Evolutionary conservation across 2,329 filamentous ascomycete genomes (phyloP), one percentile per base, ranked within the genome.

Genomic region (Alternaria consortialis): DNA sequence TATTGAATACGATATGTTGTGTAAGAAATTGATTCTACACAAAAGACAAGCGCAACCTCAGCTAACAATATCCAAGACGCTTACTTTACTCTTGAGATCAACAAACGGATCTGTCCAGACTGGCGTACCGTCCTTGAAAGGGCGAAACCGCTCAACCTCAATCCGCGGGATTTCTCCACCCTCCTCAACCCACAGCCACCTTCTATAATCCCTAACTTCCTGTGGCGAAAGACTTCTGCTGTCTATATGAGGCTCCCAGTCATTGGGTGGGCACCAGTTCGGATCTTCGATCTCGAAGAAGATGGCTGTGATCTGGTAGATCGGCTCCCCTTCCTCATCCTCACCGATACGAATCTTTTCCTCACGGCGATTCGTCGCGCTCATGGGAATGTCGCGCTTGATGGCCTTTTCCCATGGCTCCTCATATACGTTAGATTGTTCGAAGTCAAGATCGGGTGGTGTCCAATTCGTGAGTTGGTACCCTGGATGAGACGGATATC

Each of bases 401-500:
- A 31, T 46, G 15, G 31, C 43, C 25, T 17, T 31, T n/a, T n/a
- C 25, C 25, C 27, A 46, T 31, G 43, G 25, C 25, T 46, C 25
- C 5, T 31, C 25, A 15, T 54, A 31, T 13, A 46, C 13, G 23
- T 46, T 8, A n/a, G 25, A 7, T 8, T 46, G 20, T 31, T n/a
- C 43, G 23, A 31, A 5, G 15, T 39, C 36, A 20, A 17, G 36
- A 39, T 15, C 20, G 15, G n/a, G 50, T 17, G 15, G 23, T 53
- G 36, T 44, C 37, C 44, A 60, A 34, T 60, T 31, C 4, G 20
- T 15, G 23, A 17, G 27, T 15, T 17, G 25, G 23, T 51, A 56
- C 25, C 53, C 58, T 8, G 47, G 58, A 50, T 62, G 58, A 13
- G 54, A 58, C 17, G 58, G 32, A 12, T 25, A 62, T 12, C 54